phyloP scores from a whole-genome alignment of 306 rosid species.

The Fragaria nilgerrensis region DNA sequence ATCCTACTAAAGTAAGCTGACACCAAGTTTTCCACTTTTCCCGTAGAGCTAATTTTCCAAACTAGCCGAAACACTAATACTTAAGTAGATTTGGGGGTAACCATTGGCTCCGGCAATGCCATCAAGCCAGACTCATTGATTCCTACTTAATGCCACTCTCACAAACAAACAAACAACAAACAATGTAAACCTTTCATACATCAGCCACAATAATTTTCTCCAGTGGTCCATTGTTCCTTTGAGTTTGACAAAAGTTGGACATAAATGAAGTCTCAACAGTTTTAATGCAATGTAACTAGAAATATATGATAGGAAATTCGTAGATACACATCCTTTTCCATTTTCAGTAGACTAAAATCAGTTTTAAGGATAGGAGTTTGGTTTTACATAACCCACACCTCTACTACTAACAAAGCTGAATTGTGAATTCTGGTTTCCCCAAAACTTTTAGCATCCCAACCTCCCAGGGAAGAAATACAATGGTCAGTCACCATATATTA shows the following conservation, averaged over 20 bases:
- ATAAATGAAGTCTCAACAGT: background rate
- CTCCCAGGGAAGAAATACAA: background rate
- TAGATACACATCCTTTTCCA: background rate
- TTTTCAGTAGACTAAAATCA: background rate
- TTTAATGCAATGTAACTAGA: background rate
- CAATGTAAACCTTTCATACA: background rate
- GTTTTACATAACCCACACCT: background rate
- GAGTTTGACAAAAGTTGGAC: background rate
- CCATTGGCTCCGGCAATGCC: background rate
- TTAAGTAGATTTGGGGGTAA: constrained; percentile 1
- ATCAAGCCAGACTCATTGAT: background rate
- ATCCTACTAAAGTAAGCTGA: background rate
- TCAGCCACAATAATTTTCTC: background rate
- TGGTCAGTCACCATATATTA: background rate
- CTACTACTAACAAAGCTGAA: background rate
- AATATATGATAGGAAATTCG: background rate
- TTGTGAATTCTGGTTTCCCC: background rate
- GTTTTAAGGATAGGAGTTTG: background rate
- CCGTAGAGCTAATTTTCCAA: background rate
- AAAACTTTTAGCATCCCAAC: background rate
- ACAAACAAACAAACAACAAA: background rate
- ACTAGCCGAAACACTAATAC: background rate
- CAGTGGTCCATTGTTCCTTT: background rate
- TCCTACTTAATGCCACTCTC: background rate
- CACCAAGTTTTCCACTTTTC: constrained; percentile 1